Conservation (phyloP, 352 stramenopile genomes). For the Phytophthora brassicae region DNA sequence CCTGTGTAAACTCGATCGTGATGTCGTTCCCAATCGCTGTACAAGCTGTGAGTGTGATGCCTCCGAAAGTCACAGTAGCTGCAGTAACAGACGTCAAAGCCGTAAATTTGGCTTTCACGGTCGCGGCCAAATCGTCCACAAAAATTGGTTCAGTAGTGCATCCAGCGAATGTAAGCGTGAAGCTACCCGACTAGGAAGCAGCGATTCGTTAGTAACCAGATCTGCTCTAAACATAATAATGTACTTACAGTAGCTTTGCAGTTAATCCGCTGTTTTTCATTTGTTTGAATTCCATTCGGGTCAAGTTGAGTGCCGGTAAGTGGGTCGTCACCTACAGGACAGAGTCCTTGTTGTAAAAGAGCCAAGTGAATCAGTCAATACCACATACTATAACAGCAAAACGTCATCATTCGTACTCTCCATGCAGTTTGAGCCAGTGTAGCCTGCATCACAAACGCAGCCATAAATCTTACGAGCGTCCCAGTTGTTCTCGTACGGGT, state of each 20-base stretch:
- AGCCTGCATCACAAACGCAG: slow-evolving; percentile 86
- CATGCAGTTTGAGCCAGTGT: slow-evolving; percentile 70
- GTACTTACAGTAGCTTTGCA: slow-evolving; percentile 69
- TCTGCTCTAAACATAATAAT: not conserved
- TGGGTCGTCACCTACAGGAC: slow-evolving; percentile 84
- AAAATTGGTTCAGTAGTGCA: slow-evolving; percentile 75
- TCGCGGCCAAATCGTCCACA: slow-evolving; percentile 45
- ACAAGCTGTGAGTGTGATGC: slow-evolving; percentile 65
- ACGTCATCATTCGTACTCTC: slow-evolving; percentile 37
- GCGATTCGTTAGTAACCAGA: not conserved
- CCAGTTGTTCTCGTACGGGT: slow-evolving; percentile 74
- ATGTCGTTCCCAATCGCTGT: slow-evolving; percentile 79
- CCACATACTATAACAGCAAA: too few species aligned
- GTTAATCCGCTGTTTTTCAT: slow-evolving; percentile 66
- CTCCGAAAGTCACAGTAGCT: slow-evolving; percentile 64
- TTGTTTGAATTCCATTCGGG: slow-evolving; percentile 62
- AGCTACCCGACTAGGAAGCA: slow-evolving; percentile 55
- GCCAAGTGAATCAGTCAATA: not conserved
- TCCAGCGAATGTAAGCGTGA: slow-evolving; percentile 84
- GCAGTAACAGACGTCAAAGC: slow-evolving; percentile 69
- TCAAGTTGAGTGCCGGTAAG: slow-evolving; percentile 75
- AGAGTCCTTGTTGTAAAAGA: slow-evolving; percentile 48
- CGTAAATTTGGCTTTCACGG: slow-evolving; percentile 53
- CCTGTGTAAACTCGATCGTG: slow-evolving; percentile 72
- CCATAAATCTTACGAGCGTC: slow-evolving; percentile 84